Conservation (phyloP, 441 rosid genomes). For the Arabidopsis lyrata region DNA sequence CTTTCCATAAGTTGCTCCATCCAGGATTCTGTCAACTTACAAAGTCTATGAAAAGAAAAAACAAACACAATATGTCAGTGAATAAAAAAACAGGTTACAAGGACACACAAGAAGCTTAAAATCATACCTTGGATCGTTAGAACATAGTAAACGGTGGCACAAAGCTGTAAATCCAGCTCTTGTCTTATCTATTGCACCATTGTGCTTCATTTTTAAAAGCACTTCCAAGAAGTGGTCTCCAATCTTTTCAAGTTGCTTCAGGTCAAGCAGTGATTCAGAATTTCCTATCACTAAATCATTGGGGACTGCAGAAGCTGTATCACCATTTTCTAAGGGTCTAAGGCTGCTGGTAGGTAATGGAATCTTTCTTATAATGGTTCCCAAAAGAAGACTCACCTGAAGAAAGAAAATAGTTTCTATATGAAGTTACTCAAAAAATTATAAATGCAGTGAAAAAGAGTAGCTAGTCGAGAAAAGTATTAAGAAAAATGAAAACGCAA, state of each 20-base stretch:
- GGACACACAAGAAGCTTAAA: slow-evolving; percentile 31
- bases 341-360: slow-evolving; percentile 71
- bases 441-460: no score
- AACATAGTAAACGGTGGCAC: slow-evolving; percentile 96
- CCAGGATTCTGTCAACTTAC: slow-evolving; percentile 92
- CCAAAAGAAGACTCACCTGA: slow-evolving; percentile 97
- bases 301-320: slow-evolving; percentile 44
- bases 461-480: slow-evolving; percentile 15
- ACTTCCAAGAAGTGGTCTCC: slow-evolving; percentile 98
- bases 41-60: slow-evolving; percentile 63
- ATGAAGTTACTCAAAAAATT: slow-evolving; percentile 17
- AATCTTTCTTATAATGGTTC: slow-evolving; percentile 87
- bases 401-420: slow-evolving; percentile 31
- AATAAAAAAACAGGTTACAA: slow-evolving; percentile 21
- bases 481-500: slow-evolving; percentile 34
- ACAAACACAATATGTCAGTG: slow-evolving; percentile 19
- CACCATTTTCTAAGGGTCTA: slow-evolving; percentile 50
- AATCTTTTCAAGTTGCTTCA: slow-evolving; percentile 86
- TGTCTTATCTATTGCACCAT: slow-evolving; percentile 99
- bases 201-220: slow-evolving; percentile 96
- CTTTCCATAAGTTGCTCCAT: slow-evolving; percentile 96
- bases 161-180: slow-evolving; percentile 98
- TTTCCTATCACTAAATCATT: slow-evolving; percentile 44
- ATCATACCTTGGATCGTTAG: slow-evolving; percentile 81
- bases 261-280: slow-evolving; percentile 68